These are phyloP conservation scores for Penicillium nordicum DNA, from an alignment of 2,329 filamentous ascomycete species.

Conservation along the genomic window DNA sequence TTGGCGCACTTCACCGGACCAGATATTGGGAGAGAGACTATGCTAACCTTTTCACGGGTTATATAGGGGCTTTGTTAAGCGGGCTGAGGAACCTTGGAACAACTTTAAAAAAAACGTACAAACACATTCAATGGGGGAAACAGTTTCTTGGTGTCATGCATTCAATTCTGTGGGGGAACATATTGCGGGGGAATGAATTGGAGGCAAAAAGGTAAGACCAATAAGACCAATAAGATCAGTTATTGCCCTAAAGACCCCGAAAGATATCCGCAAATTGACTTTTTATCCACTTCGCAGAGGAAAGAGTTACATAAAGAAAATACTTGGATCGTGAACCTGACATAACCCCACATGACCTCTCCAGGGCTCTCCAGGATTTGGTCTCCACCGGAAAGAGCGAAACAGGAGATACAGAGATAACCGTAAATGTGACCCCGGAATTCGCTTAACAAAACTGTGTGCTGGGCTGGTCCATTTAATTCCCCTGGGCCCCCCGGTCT, in stretches of 20 bases:
- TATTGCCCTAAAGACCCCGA: not conserved
- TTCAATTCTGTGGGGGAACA: not conserved
- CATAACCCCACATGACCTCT: not conserved
- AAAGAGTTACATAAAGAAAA: not conserved
- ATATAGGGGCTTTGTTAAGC: not conserved
- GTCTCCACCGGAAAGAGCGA: slow-evolving; percentile 5
- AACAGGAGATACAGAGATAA: slow-evolving; percentile 2
- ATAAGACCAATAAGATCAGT: not conserved
- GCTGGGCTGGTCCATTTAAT: not conserved
- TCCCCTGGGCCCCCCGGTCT: not conserved
- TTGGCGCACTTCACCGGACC: not conserved
- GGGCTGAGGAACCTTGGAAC: not conserved
- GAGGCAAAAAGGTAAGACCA: not conserved
- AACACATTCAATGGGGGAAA: not conserved
- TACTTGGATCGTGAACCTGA: not conserved
- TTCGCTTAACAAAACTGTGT: slow-evolving; percentile 10
- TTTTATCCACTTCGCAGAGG: not conserved
- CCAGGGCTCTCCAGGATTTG: not conserved
- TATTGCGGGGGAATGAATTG: not conserved
- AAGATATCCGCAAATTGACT: not conserved
- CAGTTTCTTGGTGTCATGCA: not conserved
- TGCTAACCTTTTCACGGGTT: not conserved
- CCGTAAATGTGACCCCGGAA: slow-evolving; percentile 3
- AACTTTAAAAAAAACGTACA: not conserved
- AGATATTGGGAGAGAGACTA: not conserved